Evolutionary conservation across 192 early-diverging fungal species (phyloP).

Genomic region (Pilaira anomala): DNA sequence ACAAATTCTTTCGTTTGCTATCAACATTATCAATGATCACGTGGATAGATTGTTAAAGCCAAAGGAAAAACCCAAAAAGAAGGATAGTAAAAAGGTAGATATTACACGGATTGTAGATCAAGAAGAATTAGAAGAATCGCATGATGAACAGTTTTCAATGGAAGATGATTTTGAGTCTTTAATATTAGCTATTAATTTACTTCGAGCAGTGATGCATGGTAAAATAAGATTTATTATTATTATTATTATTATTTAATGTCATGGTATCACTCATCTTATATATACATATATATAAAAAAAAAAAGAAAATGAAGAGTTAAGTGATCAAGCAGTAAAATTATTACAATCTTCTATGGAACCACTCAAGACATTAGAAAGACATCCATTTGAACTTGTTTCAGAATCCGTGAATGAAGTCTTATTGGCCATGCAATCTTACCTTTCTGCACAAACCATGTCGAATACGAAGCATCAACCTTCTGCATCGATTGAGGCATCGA

Average conservation of each 20-base stretch:
- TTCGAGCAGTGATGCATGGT: constrained; percentile 63
- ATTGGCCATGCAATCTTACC: constrained; percentile 42
- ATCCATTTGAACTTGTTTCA: constrained; percentile 41
- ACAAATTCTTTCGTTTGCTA: constrained; percentile 71
- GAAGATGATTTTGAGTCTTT: constrained; percentile 57
- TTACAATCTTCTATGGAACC: constrained; percentile 32
- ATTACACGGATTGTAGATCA: constrained; percentile 32
- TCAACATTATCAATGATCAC: constrained; percentile 58
- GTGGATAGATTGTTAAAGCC: constrained; percentile 18
- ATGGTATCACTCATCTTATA: neutral
- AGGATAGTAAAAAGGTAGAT: neutral
- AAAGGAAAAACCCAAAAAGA: neutral
- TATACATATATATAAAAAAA: neutral
- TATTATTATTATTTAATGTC: neutral
- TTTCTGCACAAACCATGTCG: constrained; percentile 31
- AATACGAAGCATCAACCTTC: constrained; percentile 10
- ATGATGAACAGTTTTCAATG: constrained; percentile 33
- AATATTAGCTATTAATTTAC: constrained; percentile 56
- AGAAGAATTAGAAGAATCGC: constrained; percentile 23
- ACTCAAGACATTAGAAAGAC: constrained; percentile 36
- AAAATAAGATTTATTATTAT: constrained; percentile 13
- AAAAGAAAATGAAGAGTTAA: constrained; percentile 50
- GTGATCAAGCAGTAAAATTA: constrained; percentile 41
- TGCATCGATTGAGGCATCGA: constrained; percentile 31
- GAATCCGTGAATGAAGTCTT: constrained; percentile 45